Evolutionary conservation across 495 filamentous ascomycete genomes (phyloP).

Genomic region (Neurospora discreta): DNA sequence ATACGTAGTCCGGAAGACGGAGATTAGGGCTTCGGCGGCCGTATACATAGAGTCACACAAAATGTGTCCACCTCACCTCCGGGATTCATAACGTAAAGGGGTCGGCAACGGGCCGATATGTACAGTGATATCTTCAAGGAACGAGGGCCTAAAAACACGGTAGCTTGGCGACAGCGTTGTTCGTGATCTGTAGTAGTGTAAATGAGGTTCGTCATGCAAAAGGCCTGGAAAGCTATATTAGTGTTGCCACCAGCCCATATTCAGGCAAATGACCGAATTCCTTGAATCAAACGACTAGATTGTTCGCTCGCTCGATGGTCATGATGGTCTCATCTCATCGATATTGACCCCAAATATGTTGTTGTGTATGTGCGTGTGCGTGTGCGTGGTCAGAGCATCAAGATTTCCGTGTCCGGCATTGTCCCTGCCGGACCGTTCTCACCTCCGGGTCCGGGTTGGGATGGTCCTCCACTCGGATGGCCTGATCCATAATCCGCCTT

Average conservation of each 20-base stretch:
- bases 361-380: background rate
- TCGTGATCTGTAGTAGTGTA: background rate
- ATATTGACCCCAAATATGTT: background rate
- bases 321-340: background rate
- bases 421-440: background rate
- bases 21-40: background rate
- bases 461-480: background rate
- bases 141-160: background rate
- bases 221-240: background rate
- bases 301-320: background rate
- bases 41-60: background rate
- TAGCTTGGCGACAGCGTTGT: background rate
- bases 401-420: background rate
- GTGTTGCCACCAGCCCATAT: background rate
- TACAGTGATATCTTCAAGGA: background rate
- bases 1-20: background rate
- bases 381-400: background rate
- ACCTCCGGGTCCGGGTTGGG: background rate
- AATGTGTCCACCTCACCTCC: background rate
- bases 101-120: background rate
- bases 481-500: background rate
- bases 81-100: background rate
- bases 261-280: background rate
- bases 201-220: background rate
- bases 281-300: background rate